phyloP scores from a whole-genome alignment of 2,329 filamentous ascomycete species.

The Elsinoe batatas region DNA sequence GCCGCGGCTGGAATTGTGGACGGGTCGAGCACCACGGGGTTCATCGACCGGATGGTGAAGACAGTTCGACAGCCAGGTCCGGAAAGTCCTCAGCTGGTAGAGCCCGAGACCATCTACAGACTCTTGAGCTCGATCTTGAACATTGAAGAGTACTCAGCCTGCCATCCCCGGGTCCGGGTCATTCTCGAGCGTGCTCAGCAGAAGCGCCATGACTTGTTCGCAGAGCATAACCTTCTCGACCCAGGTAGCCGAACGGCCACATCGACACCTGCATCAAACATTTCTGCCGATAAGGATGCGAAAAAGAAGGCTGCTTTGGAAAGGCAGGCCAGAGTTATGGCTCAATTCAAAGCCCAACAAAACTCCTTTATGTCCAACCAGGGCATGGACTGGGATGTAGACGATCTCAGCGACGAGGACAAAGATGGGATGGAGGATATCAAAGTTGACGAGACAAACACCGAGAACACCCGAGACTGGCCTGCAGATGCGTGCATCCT shows the following conservation, averaged over 20 bases:
- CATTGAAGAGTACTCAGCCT: conserved; percentile 69
- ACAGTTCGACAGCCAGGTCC: background rate
- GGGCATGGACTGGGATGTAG: conserved; percentile 76
- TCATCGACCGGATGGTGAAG: conserved; percentile 14
- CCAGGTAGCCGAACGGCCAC: background rate
- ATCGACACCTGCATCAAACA: conserved; percentile 57
- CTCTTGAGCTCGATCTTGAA: conserved; percentile 44
- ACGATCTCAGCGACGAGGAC: conserved; percentile 66
- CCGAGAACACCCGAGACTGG: conserved; percentile 76
- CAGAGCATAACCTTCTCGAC: conserved; percentile 23
- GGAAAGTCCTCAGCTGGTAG: background rate
- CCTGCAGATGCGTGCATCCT: conserved; percentile 88
- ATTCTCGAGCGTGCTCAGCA: conserved; percentile 79
- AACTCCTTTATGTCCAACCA: conserved; percentile 89
- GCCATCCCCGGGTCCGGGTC: conserved; percentile 72
- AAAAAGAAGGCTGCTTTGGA: conserved; percentile 88
- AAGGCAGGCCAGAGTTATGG: conserved; percentile 89
- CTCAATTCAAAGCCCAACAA: conserved; percentile 94
- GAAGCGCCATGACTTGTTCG: conserved; percentile 65
- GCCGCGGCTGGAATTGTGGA: conserved; percentile 50
- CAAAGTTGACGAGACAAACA: conserved; percentile 53
- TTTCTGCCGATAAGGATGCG: conserved; percentile 57
- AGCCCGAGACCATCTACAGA: conserved; percentile 38
- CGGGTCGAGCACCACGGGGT: conserved; percentile 11
- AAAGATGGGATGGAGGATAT: conserved; percentile 46